Conservation (phyloP, 2,329 filamentous ascomycete species). For the Lachnum nothofagi region DNA sequence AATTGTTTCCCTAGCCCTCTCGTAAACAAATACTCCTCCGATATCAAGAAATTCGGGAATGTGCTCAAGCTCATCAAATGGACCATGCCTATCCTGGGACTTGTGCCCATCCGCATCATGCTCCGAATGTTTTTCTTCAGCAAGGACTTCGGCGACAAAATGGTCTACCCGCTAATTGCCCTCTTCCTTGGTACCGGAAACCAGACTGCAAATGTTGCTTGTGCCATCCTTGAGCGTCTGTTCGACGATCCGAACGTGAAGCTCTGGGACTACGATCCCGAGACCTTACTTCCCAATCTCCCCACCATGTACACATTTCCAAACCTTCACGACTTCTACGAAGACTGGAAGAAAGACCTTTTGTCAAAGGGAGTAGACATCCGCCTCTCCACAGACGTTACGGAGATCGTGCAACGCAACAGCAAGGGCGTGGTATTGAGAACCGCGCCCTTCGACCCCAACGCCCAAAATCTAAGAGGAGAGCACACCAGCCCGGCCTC, state of each 20-base stretch:
- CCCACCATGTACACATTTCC: constrained; percentile 64
- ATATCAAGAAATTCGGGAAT: constrained; percentile 51
- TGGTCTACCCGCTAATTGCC: constrained; percentile 67
- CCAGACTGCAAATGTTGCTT: constrained; percentile 65
- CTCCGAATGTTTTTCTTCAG: constrained; percentile 65
- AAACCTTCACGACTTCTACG: constrained; percentile 56
- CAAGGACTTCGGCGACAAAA: constrained; percentile 64
- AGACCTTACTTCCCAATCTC: constrained; percentile 52
- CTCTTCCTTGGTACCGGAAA: constrained; percentile 70
- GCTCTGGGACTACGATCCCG: constrained; percentile 53
- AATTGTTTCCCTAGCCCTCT: constrained; percentile 60
- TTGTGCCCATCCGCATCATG: constrained; percentile 60
- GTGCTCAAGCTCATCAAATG: constrained; percentile 54
- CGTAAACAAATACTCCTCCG: constrained; percentile 48
- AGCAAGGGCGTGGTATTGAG: constrained; percentile 48
- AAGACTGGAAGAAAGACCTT: constrained; percentile 52
- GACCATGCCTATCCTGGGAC: constrained; percentile 55
- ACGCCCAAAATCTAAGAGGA: constrained; percentile 42
- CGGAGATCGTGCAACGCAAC: constrained; percentile 46
- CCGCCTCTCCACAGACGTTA: constrained; percentile 52
- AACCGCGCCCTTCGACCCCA: constrained; percentile 40
- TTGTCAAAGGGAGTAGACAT: constrained; percentile 51
- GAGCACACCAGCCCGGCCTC: constrained; percentile 38
- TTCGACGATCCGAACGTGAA: constrained; percentile 56
- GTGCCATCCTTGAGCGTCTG: constrained; percentile 59